phyloP scores from a whole-genome alignment of 164 flowering plant species.

The Magnolia kwangsiensis region DNA sequence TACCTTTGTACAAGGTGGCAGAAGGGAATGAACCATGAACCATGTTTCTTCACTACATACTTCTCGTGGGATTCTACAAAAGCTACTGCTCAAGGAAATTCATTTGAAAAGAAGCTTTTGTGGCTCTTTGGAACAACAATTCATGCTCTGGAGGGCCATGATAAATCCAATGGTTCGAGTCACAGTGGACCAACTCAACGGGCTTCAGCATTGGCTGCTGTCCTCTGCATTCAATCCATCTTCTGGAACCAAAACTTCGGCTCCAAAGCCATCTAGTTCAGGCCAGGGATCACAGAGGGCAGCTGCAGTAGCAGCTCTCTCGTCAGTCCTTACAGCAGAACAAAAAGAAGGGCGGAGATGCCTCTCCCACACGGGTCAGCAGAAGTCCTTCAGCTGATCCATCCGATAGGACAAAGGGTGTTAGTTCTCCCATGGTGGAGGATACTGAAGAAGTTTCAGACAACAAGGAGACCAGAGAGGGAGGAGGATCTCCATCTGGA shows the following conservation, averaged over 20 bases:
- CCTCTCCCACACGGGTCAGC: slow-evolving; percentile 47
- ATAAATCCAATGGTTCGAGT: slow-evolving; percentile 56
- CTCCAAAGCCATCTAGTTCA: slow-evolving; percentile 34
- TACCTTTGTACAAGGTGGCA: slow-evolving; percentile 84
- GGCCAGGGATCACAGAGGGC: slow-evolving; percentile 91
- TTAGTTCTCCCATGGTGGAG: slow-evolving; percentile 36
- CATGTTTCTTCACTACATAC: slow-evolving; percentile 89
- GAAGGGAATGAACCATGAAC: slow-evolving; percentile 99
- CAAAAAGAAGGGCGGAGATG: slow-evolving; percentile 42
- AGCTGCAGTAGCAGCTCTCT: slow-evolving; percentile 97
- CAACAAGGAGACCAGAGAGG: slow-evolving; percentile 33
- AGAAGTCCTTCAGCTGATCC: slow-evolving; percentile 34
- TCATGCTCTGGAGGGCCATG: slow-evolving; percentile 66
- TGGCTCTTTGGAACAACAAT: slow-evolving; percentile 62
- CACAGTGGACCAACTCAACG: slow-evolving; percentile 87
- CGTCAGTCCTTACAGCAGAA: slow-evolving; percentile 82
- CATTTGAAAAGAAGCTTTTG: slow-evolving; percentile 85
- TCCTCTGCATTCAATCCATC: slow-evolving; percentile 76
- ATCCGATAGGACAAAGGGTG: slow-evolving; percentile 45
- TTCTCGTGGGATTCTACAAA: slow-evolving; percentile 92
- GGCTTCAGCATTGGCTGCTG: slow-evolving; percentile 91
- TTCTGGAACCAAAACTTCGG: slow-evolving; percentile 36
- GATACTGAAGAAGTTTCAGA: slow-evolving; percentile 35
- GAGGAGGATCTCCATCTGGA: slow-evolving; percentile 29
- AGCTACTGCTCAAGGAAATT: slow-evolving; percentile 87